phyloP scores from a whole-genome alignment of 805 yeast genomes.

The Saccharomycopsis guyanensis region DNA sequence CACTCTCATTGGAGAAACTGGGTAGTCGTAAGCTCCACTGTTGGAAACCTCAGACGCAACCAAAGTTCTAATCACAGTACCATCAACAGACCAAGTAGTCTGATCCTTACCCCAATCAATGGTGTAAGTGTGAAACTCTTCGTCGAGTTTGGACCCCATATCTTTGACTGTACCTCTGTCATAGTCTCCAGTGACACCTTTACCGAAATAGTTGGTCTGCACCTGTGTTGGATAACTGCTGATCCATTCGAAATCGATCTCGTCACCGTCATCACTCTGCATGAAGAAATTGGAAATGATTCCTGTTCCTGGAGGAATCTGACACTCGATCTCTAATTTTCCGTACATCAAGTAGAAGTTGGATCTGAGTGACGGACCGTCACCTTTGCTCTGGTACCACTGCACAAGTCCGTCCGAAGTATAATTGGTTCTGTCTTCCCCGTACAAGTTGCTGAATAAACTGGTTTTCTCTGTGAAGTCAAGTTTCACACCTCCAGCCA shows the following conservation, averaged over 20 bases:
- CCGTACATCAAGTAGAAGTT: slow-evolving; percentile 70
- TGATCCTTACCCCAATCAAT: slow-evolving; percentile 72
- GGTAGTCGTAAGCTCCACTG: slow-evolving; percentile 60
- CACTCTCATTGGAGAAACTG: slow-evolving; percentile 79
- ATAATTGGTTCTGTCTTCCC: slow-evolving; percentile 30
- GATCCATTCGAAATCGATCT: slow-evolving; percentile 81
- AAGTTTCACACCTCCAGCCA: slow-evolving; percentile 38
- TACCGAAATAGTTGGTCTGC: slow-evolving; percentile 74
- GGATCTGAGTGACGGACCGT: slow-evolving; percentile 57
- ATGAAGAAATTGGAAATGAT: slow-evolving; percentile 59
- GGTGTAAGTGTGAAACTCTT: slow-evolving; percentile 72
- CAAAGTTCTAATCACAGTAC: slow-evolving; percentile 57
- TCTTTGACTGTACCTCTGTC: slow-evolving; percentile 53
- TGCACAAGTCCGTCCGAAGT: slow-evolving; percentile 43
- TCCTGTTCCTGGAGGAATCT: slow-evolving; percentile 59
- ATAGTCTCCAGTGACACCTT: slow-evolving; percentile 71
- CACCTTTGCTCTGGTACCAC: slow-evolving; percentile 41
- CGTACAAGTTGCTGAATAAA: slow-evolving; percentile 25
- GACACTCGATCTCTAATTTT: slow-evolving; percentile 47
- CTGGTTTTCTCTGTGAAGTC: slow-evolving; percentile 36
- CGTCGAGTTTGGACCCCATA: slow-evolving; percentile 51
- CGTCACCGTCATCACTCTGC: slow-evolving; percentile 78
- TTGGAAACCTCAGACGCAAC: slow-evolving; percentile 25
- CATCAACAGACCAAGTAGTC: slow-evolving; percentile 69
- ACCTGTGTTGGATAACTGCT: slow-evolving; percentile 71